Evolutionary conservation across 805 yeast species (phyloP), one percentile per base, ranked within the genome.

Genomic region (Saccharomyces eubayanus): DNA sequence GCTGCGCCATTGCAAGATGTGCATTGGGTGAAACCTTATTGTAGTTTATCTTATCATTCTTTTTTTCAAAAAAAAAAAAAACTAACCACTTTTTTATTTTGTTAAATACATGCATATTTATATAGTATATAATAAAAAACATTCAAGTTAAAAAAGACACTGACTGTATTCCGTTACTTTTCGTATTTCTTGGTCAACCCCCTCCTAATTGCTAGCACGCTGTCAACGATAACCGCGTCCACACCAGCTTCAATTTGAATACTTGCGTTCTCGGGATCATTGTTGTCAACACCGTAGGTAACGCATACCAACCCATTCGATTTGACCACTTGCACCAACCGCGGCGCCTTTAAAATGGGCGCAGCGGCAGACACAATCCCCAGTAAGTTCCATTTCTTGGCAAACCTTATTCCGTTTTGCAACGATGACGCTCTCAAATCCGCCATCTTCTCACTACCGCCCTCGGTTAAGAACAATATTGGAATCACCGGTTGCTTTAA

Each of bases 171-270:
- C 29, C 29, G 46, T 31, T 14, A 16, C 29, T 28, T 36, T 50
- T 12, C 31, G 45, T 20, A 10, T n/a, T n/a, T 68, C 49, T 66
- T 72, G 8, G 81, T 79, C 57, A 91, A 75, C 6, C 88, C 96
- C 62, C 85, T 85, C 65, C 96, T 77, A n/a, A 91, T 95, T 0
- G 96, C 97, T 63, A 91, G 75, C 1, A 92, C 98, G 53, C 89
- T 84, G 70, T 92, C 98, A 2, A 89, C 97, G 71, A 92, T 92
- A n/a, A 92, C 97, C 0, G 99, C 99, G 75, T 92, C 98, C 11
- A 92, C 96, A 8, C 98, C 98, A 3, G 95, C 91, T 58, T 82
- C 83, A 85, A 92, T 85, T 70, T 92, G 97, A 54, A 87, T 74
- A 60, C 82, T 83, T 29, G 96, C 90, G 57, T 83, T 83, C 54